These are phyloP conservation scores for Diaporthe citrichinensis DNA, from an alignment of 2,329 filamentous ascomycete species.

Conservation along the genomic window DNA sequence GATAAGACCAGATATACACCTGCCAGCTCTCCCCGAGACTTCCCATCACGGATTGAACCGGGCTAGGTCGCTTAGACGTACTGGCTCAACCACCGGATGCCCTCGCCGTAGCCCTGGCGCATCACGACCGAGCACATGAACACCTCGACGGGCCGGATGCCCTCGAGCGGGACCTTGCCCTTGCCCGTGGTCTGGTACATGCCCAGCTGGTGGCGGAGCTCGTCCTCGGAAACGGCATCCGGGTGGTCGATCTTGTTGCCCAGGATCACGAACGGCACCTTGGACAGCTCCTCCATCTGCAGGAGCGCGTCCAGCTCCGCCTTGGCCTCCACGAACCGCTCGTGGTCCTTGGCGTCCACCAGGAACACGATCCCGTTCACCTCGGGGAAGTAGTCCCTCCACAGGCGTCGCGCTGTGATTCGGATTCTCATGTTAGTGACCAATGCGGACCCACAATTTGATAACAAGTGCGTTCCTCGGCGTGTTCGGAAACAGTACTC, in stretches of 20 bases:
- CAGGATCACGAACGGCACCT: slow-evolving; percentile 95
- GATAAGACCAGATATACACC: neutral
- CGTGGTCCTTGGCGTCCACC: slow-evolving; percentile 96
- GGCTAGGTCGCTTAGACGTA: slow-evolving; percentile 76
- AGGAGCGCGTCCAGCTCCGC: slow-evolving; percentile 96
- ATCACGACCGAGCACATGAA: slow-evolving; percentile 99
- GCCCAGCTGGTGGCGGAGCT: slow-evolving; percentile 91
- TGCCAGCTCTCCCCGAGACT: neutral
- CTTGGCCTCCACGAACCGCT: slow-evolving; percentile 94
- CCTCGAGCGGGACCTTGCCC: slow-evolving; percentile 90
- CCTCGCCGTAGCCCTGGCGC: slow-evolving; percentile 95
- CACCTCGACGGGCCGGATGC: slow-evolving; percentile 94
- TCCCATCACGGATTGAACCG: neutral
- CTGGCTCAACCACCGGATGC: slow-evolving; percentile 92
- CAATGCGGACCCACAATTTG: neutral
- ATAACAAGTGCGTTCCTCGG: neutral
- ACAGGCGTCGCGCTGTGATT: slow-evolving; percentile 83
- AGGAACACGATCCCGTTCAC: slow-evolving; percentile 98
- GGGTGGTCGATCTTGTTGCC: slow-evolving; percentile 99
- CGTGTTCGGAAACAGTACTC: neutral
- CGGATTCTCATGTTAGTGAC: slow-evolving; percentile 35
- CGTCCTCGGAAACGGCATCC: slow-evolving; percentile 94
- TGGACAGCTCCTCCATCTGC: slow-evolving; percentile 95
- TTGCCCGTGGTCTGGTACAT: slow-evolving; percentile 97
- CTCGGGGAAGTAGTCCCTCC: slow-evolving; percentile 98